Evolutionary conservation across 2,329 filamentous ascomycete species (phyloP), one percentile per base, ranked within the genome.

Genomic region (Neofusicoccum ribis): DNA sequence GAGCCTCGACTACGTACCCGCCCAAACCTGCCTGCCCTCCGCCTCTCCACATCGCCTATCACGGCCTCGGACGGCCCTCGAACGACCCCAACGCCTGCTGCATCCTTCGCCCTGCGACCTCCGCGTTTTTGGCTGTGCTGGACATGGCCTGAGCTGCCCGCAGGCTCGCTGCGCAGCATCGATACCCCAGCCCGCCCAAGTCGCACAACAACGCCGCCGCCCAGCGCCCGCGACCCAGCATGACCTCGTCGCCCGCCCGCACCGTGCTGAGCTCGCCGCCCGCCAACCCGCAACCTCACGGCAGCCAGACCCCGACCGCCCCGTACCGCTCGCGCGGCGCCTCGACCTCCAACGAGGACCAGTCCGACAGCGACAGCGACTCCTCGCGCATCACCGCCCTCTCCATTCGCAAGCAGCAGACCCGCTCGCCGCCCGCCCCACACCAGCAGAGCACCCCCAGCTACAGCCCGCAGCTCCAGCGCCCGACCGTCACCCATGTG

Each of bases 371-470:
- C 44, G 75, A 77, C 64, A 78, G 75, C 59, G 80, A 82, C 68
- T 77, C 74, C 54, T 76, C 74, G 49, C 77, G 79, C 61, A 72
- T 72, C 50, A 69, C 71, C 50, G 78, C 77, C 49, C 73, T 78
- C 46, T 67, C 70, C 39, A 64, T 71, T 65, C 67, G 39, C 56
- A 72, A 70, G 67, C 72, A 59, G 51, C 74, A 76, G 61, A 73
- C 72, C 46, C 74, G 76, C 67, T 78, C 79, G 65, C 79, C 78
- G 11, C 46, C 65, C 66, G 67, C 72, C 65, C 72, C 73, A 72
- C 11, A 71, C 74, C 51, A 70, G 69, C 76, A 76, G n/a, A 79
- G 78, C 72, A 77, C 56, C 9, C 74, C 70, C 74, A 72, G 65
- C 74, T 75, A 66, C 75, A 67, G 37, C 64, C 46, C 56, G 15